A percentile compares a stretch with the other conserved stretches of the same genome.
Conservation (phyloP, 768 basidiomycete genomes). For the Porphyrellus cyaneotinctus region DNA sequence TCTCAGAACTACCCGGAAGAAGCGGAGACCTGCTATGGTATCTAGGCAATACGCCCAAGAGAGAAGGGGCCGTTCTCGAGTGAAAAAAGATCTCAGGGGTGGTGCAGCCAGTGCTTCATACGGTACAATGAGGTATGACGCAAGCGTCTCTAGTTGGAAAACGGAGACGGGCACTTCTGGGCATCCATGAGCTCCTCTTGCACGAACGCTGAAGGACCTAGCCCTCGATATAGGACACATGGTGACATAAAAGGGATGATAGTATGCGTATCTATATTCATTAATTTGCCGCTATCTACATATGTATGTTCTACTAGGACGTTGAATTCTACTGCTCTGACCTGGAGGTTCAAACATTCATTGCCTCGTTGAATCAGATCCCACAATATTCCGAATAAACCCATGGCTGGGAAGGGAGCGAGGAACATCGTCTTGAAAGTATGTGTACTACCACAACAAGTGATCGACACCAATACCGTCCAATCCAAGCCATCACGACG, state of each 20-base stretch:
- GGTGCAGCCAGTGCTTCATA: conserved; percentile 26
- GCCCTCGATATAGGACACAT: neutral
- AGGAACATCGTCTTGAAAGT: neutral
- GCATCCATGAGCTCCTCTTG: neutral
- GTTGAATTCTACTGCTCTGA: neutral
- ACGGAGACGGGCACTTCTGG: conserved; percentile 7
- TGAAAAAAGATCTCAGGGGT: conserved; percentile 40
- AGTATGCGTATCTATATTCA: conserved; percentile 14
- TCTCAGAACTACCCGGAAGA: conserved; percentile 10
- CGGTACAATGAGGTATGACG: conserved; percentile 9
- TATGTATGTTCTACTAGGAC: neutral
- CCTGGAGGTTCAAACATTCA: neutral
- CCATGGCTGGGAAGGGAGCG: neutral
- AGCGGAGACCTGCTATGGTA: neutral
- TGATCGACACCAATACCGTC: neutral
- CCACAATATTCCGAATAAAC: neutral
- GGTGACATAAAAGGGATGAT: neutral
- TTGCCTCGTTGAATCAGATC: neutral
- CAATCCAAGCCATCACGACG: neutral
- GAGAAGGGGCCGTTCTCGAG: conserved; percentile 27
- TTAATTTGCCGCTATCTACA: conserved; percentile 7
- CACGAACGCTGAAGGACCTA: too few species aligned
- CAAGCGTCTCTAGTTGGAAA: conserved; percentile 5
- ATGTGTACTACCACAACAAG: conserved; percentile 2
- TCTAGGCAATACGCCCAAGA: conserved; percentile 16